Conservation (phyloP, 78 protist genomes). For the Pigoraptor vietnamica region DNA sequence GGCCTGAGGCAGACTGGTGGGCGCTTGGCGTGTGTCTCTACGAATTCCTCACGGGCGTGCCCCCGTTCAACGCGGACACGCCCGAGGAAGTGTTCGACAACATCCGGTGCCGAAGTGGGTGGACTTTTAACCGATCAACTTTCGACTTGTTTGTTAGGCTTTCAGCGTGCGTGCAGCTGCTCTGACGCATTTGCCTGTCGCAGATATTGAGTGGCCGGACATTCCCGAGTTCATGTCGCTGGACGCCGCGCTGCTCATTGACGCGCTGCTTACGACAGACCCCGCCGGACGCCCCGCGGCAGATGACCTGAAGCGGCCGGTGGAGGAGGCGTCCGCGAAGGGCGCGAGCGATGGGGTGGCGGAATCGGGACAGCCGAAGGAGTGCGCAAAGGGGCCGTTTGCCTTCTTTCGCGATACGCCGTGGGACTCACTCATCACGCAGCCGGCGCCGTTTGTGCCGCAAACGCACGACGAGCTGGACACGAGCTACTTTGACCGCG, state of each 20-base stretch:
- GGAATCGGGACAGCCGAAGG: neutral
- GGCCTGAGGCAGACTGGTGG: slow-evolving; percentile 93
- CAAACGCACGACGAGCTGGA: neutral
- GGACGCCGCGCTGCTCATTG: neutral
- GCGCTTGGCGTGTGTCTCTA: slow-evolving; percentile 77
- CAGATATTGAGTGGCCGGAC: neutral
- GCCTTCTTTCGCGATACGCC: neutral
- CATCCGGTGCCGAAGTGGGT: neutral
- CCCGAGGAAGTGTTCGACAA: slow-evolving; percentile 28
- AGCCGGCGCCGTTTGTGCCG: neutral
- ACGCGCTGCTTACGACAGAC: neutral
- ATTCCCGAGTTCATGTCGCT: neutral
- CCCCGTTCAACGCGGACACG: slow-evolving; percentile 89
- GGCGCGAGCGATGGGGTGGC: neutral
- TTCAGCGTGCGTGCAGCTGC: neutral
- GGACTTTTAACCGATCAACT: neutral
- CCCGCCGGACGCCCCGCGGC: neutral
- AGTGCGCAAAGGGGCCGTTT: neutral
- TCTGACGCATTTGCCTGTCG: neutral
- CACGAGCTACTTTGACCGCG: neutral
- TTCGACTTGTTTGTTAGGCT: no score
- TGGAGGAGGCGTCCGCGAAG: neutral
- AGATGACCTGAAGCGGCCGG: neutral
- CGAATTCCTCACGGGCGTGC: slow-evolving; percentile 71
- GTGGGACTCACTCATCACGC: neutral